These are phyloP conservation scores for Aphanomyces stellatus DNA, from an alignment of 352 stramenopile genomes.

Conservation along the genomic window DNA sequence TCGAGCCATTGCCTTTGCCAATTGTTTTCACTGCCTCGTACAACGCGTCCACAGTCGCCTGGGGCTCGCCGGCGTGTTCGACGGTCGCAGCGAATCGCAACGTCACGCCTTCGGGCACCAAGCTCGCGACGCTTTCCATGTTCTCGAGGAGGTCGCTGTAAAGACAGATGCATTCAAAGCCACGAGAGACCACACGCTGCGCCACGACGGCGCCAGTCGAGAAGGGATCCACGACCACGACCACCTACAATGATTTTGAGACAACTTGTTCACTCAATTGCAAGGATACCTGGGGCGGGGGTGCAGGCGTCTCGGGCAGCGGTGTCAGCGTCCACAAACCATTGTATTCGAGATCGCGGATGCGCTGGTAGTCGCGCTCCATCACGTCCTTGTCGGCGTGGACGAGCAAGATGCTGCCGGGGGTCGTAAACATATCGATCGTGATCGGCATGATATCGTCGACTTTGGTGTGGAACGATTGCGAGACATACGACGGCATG, in stretches of 20 bases:
- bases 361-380: conserved; percentile 67
- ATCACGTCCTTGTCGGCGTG: conserved; percentile 69
- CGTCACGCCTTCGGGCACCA: conserved; percentile 66
- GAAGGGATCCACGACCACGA: conserved; percentile 94
- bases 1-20: conserved; percentile 11
- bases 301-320: neutral
- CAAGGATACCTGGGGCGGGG: neutral
- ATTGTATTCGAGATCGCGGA: conserved; percentile 74
- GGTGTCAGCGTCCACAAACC: conserved; percentile 45
- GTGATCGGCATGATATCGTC: conserved; percentile 55
- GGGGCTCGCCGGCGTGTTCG: conserved; percentile 48
- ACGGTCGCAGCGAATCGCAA: conserved; percentile 71
- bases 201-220: conserved; percentile 92
- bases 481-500: conserved; percentile 82
- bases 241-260: conserved; percentile 74
- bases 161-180: conserved; percentile 85
- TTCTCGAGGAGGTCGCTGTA: conserved; percentile 81
- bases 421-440: conserved; percentile 88
- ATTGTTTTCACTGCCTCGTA: neutral
- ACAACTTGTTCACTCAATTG: too few relatives aligned
- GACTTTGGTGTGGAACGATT: conserved; percentile 59
- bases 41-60: neutral
- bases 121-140: conserved; percentile 67
- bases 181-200: conserved; percentile 81
- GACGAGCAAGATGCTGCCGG: conserved; percentile 76